A percentile compares a stretch with the other conserved stretches of the same genome.
Conservation (phyloP, 2,329 filamentous ascomycete species). For the Ilyonectria mors-panacis region DNA sequence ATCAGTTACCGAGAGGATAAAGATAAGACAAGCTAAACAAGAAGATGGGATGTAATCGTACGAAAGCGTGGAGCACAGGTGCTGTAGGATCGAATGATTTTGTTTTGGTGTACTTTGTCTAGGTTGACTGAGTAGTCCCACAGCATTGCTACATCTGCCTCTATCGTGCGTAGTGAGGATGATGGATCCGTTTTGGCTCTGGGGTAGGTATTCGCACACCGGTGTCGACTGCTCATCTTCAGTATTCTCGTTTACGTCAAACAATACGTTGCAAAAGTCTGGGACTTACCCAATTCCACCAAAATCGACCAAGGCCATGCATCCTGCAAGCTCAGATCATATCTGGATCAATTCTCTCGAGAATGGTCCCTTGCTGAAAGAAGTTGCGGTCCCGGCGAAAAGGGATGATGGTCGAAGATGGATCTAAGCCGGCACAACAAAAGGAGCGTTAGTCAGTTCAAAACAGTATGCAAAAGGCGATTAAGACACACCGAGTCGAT, state of each 20-base stretch:
- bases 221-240: not conserved
- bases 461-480: no score
- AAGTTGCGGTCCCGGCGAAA: slow-evolving; percentile 52
- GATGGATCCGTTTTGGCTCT: slow-evolving; percentile 7
- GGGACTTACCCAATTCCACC: slow-evolving; percentile 47
- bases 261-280: slow-evolving; percentile 26
- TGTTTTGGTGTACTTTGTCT: no score
- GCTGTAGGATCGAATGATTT: no score
- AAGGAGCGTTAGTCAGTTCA: no score
- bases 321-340: slow-evolving; percentile 39
- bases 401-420: slow-evolving; percentile 32
- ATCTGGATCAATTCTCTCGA: slow-evolving; percentile 41
- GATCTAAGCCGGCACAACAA: no score
- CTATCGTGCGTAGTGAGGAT: not conserved
- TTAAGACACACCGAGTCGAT: not conserved
- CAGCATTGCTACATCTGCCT: not conserved
- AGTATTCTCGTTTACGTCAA: not conserved
- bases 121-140: no score
- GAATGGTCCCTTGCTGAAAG: slow-evolving; percentile 44
- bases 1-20: not conserved
- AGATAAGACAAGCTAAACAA: not conserved
- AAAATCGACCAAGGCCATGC: slow-evolving; percentile 50
- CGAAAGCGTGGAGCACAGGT: not conserved
- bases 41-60: not conserved
- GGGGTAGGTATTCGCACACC: not conserved